These are phyloP conservation scores for Pezicula carpinea DNA, from an alignment of 2,329 filamentous ascomycete genomes.

Conservation along the genomic window DNA sequence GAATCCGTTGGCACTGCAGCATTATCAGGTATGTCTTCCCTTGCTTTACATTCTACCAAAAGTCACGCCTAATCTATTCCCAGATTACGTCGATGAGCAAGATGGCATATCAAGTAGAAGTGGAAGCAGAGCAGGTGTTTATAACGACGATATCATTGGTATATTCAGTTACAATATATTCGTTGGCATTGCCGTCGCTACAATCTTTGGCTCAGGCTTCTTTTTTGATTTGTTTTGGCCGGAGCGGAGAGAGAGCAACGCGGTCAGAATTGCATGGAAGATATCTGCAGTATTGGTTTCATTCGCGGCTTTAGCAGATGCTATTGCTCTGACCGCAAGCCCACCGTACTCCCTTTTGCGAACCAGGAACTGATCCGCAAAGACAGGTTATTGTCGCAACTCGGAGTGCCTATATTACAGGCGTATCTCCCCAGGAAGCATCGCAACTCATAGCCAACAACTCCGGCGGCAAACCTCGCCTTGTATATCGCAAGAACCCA, in stretches of 20 bases:
- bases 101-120: conserved; percentile 36
- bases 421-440: conserved; percentile 26
- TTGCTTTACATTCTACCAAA: not conserved
- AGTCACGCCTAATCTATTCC: not conserved
- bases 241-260: conserved; percentile 42
- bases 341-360: not conserved
- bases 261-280: conserved; percentile 50
- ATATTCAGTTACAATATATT: conserved; percentile 55
- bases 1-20: conserved; percentile 52
- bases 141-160: conserved; percentile 52
- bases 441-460: conserved; percentile 20
- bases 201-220: conserved; percentile 54
- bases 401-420: conserved; percentile 39
- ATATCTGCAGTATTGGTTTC: conserved; percentile 44
- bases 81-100: conserved; percentile 52
- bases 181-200: conserved; percentile 50
- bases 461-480: conserved; percentile 32
- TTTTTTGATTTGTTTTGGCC: conserved; percentile 61
- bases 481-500: conserved; percentile 42
- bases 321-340: conserved; percentile 41
- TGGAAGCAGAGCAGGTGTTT: conserved; percentile 34
- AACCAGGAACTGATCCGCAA: not conserved
- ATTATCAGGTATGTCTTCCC: conserved; percentile 40
- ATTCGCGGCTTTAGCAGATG: conserved; percentile 40
- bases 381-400: conserved; percentile 40